These are phyloP conservation scores for Colletotrichum sidae DNA, from an alignment of 2,329 filamentous ascomycete genomes.

Conservation along the genomic window DNA sequence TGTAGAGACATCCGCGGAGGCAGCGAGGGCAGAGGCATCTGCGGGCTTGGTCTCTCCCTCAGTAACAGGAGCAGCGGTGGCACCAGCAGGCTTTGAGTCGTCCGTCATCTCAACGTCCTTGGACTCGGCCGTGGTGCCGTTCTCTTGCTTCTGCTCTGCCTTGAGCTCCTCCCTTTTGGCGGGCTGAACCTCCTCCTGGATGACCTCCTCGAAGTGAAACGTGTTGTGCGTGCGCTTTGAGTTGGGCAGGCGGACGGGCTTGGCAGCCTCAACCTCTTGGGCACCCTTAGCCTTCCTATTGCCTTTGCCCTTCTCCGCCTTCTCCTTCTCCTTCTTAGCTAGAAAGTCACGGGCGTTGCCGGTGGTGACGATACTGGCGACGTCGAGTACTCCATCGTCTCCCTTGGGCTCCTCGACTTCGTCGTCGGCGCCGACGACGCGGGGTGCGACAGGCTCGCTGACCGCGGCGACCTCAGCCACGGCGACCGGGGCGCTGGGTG, in stretches of 20 bases:
- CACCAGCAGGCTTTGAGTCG: conserved; percentile 32
- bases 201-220: conserved; percentile 79
- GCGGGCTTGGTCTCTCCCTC: conserved; percentile 40
- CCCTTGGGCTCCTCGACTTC: conserved; percentile 54
- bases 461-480: conserved; percentile 50
- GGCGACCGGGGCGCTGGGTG: conserved; percentile 42
- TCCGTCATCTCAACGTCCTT: conserved; percentile 42
- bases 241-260: conserved; percentile 74
- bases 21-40: conserved; percentile 37
- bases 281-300: conserved; percentile 64
- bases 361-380: conserved; percentile 85
- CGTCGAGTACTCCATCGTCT: conserved; percentile 79
- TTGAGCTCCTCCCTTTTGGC: conserved; percentile 44
- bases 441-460: conserved; percentile 45
- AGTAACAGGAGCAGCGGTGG: conserved; percentile 31
- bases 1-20: conserved; percentile 34
- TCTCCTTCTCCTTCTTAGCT: conserved; percentile 85
- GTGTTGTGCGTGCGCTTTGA: conserved; percentile 75
- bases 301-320: conserved; percentile 71
- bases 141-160: conserved; percentile 36
- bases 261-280: conserved; percentile 67
- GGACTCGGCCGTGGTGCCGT: conserved; percentile 7
- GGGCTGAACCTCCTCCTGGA: conserved; percentile 64
- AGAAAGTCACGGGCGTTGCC: conserved; percentile 86
- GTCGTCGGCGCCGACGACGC: conserved; percentile 33